These are phyloP conservation scores for Vinca minor DNA, from an alignment of 257 asterid species.

Conservation along the genomic window DNA sequence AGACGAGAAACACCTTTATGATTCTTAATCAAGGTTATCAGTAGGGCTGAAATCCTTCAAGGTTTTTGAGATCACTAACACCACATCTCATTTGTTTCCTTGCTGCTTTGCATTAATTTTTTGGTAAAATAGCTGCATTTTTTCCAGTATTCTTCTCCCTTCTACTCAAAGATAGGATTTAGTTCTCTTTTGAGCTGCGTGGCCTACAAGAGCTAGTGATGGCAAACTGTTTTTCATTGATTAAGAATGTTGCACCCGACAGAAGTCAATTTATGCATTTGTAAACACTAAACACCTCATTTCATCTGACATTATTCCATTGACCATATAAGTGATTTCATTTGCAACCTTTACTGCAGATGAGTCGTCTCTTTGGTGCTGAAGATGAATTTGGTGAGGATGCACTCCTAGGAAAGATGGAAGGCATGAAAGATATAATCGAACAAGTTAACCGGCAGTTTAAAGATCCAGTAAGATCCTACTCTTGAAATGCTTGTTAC, in stretches of 20 bases:
- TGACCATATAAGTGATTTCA: conserved; percentile 11
- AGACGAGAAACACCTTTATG: neutral
- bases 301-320: conserved; percentile 6
- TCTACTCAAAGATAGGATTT: neutral
- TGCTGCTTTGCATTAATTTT: neutral
- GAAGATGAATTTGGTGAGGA: conserved; percentile 82
- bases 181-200: conserved; percentile 1
- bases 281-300: neutral
- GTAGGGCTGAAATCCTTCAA: neutral
- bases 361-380: conserved; percentile 68
- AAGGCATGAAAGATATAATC: conserved; percentile 90
- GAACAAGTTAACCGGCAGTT: conserved; percentile 90
- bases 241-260: neutral
- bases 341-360: conserved; percentile 38
- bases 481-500: conserved; percentile 7
- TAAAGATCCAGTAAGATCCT: conserved; percentile 79
- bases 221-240: conserved; percentile 4
- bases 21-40: neutral
- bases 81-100: neutral
- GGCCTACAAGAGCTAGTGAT: neutral
- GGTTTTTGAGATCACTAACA: neutral
- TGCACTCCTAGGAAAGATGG: conserved; percentile 80
- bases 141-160: neutral
- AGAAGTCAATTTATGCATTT: neutral
- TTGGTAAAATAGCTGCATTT: neutral